Conservation (phyloP, 352 stramenopile genomes). For the Phytopythium aichiense region DNA sequence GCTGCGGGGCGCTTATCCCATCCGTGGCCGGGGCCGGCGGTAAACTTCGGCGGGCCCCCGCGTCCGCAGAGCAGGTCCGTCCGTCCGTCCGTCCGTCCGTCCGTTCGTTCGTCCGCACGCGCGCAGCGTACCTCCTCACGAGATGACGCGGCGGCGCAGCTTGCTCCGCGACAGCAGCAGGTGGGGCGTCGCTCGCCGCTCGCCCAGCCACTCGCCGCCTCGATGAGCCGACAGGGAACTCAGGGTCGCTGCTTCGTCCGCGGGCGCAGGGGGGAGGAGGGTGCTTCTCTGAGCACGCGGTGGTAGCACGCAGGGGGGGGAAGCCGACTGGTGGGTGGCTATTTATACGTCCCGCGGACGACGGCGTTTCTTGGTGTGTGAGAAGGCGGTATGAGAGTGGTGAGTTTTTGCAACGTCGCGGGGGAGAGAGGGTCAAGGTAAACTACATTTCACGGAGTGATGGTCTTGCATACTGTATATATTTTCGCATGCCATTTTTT, state of each 20-base stretch:
- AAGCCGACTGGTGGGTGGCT: no score
- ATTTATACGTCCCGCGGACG: no score
- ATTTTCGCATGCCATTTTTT: no score
- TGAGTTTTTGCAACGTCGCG: no score
- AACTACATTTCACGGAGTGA: no score
- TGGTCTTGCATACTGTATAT: no score
- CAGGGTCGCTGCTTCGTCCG: slow-evolving; percentile 27
- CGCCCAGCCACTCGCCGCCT: slow-evolving; percentile 45
- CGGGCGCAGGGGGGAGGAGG: not conserved
- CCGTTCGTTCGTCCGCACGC: slow-evolving; percentile 1
- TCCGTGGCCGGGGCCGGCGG: slow-evolving; percentile 23
- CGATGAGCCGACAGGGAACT: slow-evolving; percentile 30
- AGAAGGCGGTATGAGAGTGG: no score
- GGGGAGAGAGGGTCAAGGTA: no score
- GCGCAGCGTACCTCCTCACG: slow-evolving; percentile 4
- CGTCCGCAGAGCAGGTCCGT: not conserved
- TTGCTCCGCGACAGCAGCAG: slow-evolving; percentile 17
- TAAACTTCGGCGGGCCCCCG: not conserved
- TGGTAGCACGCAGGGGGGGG: no score
- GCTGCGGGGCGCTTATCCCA: slow-evolving; percentile 33
- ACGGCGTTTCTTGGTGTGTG: no score
- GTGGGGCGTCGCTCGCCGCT: slow-evolving; percentile 29
- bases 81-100: not conserved
- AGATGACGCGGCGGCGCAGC: slow-evolving; percentile 8
- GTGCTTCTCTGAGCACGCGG: no score